Base-by-base conservation (phyloP, 163 green algal species). In the Chlorella variabilis region DNA sequence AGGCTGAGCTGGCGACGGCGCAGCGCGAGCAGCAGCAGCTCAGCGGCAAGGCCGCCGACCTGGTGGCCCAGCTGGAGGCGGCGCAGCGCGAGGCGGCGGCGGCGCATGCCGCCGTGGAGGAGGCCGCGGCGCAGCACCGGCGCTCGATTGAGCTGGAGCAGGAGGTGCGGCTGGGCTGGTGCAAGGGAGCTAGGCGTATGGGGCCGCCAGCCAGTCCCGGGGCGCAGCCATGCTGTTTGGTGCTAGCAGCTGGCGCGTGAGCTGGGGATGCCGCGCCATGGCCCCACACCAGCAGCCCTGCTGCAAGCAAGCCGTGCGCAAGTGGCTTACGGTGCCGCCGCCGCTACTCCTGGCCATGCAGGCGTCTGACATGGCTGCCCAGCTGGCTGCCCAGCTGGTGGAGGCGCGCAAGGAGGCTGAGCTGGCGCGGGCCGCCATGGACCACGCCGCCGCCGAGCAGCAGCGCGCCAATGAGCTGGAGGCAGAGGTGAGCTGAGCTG, bases 291-390 rank as follows among this genome's bases (percentile, higher is more conserved):
- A n/a, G n/a, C n/a, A n/a, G 45, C 45, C 45, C 45, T 54, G 45
- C 45, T 54, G 15, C 15, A 11, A 23, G 45, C 45, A 11, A 54
- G 45, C 45, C 15, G 45, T 15, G 15, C 11, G 45, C 45, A 23
- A 23, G 45, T 54, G 45, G 11, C 15, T 15, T 54, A 15, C 11
- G 11, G 11, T 54, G 45, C 45, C 15, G 45, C 45, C 45, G 15
- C 15, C 15, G 45, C 11, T 23, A 11, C 15, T 11, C 45, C 45
- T 54, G 45, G 45, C 45, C 45, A 11, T 54, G 45, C 45, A 54
- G 54, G 59, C 59, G n/a, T 67, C 59, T 38, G 59, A 67, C 59
- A 67, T 67, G 59, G 59, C 59, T 38, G 59, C 59, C n/a, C 59
- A 67, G 59, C 59, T 67, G 59, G 59, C 59, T 17, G n/a, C 27